Conservation (phyloP, 1,284 basidiomycete species). For the Fomitiporia mediterranea region DNA sequence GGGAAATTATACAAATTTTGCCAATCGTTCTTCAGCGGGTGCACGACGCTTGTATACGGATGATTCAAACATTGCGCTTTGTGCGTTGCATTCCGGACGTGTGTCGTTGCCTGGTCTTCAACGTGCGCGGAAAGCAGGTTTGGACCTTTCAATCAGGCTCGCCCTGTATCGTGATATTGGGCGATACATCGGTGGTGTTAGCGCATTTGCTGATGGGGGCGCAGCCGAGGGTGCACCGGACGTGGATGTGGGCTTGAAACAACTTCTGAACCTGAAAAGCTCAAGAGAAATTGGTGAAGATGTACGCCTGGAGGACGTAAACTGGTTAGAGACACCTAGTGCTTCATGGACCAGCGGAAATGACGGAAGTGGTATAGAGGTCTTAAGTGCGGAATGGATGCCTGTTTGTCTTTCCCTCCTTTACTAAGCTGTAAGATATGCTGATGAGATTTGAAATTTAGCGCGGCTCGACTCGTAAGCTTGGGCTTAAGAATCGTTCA, state of each 20-base stretch:
- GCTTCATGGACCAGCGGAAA: constrained; percentile 71
- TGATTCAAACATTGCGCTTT: constrained; percentile 68
- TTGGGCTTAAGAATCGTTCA: constrained; percentile 55
- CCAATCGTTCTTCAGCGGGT: constrained; percentile 26
- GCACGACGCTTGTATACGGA: constrained; percentile 61
- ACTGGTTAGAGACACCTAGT: constrained; percentile 46
- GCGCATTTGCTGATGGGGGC: constrained; percentile 21
- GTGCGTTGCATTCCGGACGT: constrained; percentile 66
- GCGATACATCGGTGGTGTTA: constrained; percentile 41
- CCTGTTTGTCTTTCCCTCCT: constrained; percentile 41
- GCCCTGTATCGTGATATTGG: constrained; percentile 38
- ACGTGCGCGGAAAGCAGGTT: constrained; percentile 45
- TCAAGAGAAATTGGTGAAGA: constrained; percentile 38
- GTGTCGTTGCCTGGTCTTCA: constrained; percentile 55
- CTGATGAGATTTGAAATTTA: constrained; percentile 24
- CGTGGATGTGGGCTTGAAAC: constrained; percentile 25
- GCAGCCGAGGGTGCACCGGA: constrained; percentile 20
- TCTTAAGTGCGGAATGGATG: constrained; percentile 55
- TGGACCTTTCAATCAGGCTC: constrained; percentile 52
- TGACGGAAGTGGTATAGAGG: constrained; percentile 69
- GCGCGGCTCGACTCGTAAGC: constrained; percentile 44
- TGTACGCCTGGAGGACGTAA: constrained; percentile 48
- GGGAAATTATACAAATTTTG: neutral
- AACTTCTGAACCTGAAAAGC: constrained; percentile 27
- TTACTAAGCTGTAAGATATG: constrained; percentile 3